Evolutionary conservation across 2,329 filamentous ascomycete species (phyloP), one percentile per base, ranked within the genome.

Genomic region (Claviceps sp.): DNA sequence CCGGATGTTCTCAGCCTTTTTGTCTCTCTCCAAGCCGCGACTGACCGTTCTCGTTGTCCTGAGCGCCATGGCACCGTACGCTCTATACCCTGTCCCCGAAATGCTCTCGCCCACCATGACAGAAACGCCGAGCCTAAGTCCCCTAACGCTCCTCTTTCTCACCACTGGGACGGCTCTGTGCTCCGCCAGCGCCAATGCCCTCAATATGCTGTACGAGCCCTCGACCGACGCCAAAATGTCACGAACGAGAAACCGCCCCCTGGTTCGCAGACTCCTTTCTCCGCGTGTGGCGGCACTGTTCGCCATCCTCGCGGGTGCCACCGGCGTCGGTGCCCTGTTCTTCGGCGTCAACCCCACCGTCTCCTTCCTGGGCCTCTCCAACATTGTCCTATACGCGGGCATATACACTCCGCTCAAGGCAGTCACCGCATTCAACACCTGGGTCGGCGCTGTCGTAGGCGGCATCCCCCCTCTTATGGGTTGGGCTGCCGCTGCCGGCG

Each of bases 181-280:
- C 66, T 86, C 82, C n/a, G 88, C 90, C 44, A 88, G 86, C 53
- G 93, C 93, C 44, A 98, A 98, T 65, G 81, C 93, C 1, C 75
- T 97, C 58, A 98, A 98, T 68, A 98, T 98, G 93, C 81, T 96
- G 53, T 89, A 96, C 68, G 93, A 98, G 68, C 86, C 83, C 9
- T 76, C 83, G 54, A 90, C 90, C 63, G 93, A 98, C 66, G 88
- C 89, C 45, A 82, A 86, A 61, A 98, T 98, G 93, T 83, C 79
- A 38, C 82, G 93, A n/a, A 98, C 93, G 2, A 79, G 88, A 29
- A 96, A 96, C 60, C 73, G 93, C 4, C 93, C 93, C 0, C 74
- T 98, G 0, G 93, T 96, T 3, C 80, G 93, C 47, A 81, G 82
- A 7, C 78, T 98, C 1, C 74, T 98, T 42, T 83, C 81, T 38